Evolutionary conservation across 345 rosid genomes (phyloP).

Genomic region (Citrus cavaleriei): DNA sequence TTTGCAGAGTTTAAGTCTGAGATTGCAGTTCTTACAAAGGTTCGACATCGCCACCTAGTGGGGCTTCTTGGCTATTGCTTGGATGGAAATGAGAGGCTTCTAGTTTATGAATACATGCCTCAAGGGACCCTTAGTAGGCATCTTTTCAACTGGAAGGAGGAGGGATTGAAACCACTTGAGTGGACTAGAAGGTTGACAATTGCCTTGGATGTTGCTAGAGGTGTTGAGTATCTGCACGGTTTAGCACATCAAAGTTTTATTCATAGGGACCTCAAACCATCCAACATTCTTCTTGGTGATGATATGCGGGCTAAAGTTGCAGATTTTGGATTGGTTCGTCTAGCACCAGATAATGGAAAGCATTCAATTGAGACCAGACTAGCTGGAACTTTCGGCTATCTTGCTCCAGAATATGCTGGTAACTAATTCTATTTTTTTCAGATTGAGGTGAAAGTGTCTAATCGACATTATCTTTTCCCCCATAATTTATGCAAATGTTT

Average conservation of each 20-base stretch:
- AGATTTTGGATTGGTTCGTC: slow-evolving; percentile 43
- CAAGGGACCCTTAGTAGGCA: slow-evolving; percentile 27
- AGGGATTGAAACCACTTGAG: slow-evolving; percentile 30
- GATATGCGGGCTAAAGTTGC: slow-evolving; percentile 46
- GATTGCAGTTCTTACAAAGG: slow-evolving; percentile 40
- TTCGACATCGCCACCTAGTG: slow-evolving; percentile 43
- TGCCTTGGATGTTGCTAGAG: slow-evolving; percentile 46
- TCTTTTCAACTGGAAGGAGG: slow-evolving; percentile 31
- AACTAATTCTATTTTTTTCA: neutral
- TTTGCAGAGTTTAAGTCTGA: slow-evolving; percentile 38
- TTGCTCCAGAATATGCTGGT: slow-evolving; percentile 23
- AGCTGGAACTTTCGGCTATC: slow-evolving; percentile 24
- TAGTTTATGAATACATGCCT: slow-evolving; percentile 18
- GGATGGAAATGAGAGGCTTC: slow-evolving; percentile 20
- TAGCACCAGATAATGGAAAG: slow-evolving; percentile 35
- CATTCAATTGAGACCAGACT: slow-evolving; percentile 35
- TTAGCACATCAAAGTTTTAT: slow-evolving; percentile 38
- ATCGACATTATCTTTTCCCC: neutral
- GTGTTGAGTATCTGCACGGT: slow-evolving; percentile 43
- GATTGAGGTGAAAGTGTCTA: neutral
- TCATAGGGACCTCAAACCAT: slow-evolving; percentile 32
- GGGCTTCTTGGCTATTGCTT: slow-evolving; percentile 40
- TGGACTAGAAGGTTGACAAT: slow-evolving; percentile 41
- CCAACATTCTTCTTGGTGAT: slow-evolving; percentile 48
- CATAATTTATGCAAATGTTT: neutral